Percentiles rank a stretch among this genome's conserved stretches.
phyloP scores from a whole-genome alignment of 1,139 yeast species.

The Candida labiduridarum region DNA sequence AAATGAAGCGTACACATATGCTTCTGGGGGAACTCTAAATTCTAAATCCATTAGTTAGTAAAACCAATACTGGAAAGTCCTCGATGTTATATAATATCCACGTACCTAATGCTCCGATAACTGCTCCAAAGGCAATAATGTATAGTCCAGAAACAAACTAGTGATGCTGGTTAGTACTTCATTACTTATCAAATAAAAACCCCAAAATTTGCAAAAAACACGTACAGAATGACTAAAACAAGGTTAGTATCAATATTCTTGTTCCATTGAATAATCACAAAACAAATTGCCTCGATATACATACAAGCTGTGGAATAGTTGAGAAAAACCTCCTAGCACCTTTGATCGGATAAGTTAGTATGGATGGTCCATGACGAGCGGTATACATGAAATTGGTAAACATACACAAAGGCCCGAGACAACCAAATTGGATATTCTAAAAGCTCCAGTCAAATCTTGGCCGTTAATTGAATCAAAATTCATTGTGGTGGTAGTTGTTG shows the following conservation, averaged over 20 bases:
- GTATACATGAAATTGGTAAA: constrained; percentile 11
- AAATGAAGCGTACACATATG: constrained; percentile 75
- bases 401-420: constrained; percentile 66
- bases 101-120: constrained; percentile 57
- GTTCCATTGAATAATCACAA: too few relatives aligned
- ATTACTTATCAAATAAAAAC: not conserved
- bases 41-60: constrained; percentile 31
- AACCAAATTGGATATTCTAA: constrained; percentile 63
- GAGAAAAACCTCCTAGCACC: constrained; percentile 60
- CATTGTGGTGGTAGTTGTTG: constrained; percentile 4
- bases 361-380: too few relatives aligned
- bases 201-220: constrained; percentile 5
- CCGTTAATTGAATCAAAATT: constrained; percentile 20
- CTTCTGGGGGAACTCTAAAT: constrained; percentile 66
- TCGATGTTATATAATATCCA: constrained; percentile 10
- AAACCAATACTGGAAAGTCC: not conserved
- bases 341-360: constrained; percentile 26
- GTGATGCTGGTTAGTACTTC: constrained; percentile 16
- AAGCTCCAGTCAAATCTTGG: constrained; percentile 50
- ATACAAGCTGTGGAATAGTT: constrained; percentile 58
- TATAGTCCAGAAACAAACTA: constrained; percentile 59
- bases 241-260: constrained; percentile 20
- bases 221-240: constrained; percentile 32
- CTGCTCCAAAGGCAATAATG: constrained; percentile 56
- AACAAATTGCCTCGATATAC: constrained; percentile 23